Percentiles rank a stretch among this genome's conserved stretches.
phyloP scores from a whole-genome alignment of 768 basidiomycete species.

The Pseudohyphozyma bogoriensis region DNA sequence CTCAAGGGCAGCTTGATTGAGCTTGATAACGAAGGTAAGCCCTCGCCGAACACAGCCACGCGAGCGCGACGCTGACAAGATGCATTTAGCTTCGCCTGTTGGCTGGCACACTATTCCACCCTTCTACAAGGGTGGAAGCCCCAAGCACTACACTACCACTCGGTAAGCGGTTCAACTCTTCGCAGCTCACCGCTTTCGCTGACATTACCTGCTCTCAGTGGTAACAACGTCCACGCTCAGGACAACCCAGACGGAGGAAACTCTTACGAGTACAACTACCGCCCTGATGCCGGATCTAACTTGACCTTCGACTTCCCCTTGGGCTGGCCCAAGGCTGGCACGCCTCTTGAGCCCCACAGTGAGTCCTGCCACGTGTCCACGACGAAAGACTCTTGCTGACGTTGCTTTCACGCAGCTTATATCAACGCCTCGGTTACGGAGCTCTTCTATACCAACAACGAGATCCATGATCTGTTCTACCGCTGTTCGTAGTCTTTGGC shows the following conservation, averaged over 20 bases:
- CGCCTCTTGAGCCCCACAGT: conserved; percentile 39
- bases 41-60: conserved; percentile 17
- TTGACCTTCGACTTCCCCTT: conserved; percentile 65
- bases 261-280: conserved; percentile 58
- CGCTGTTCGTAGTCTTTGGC: conserved; percentile 39
- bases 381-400: conserved; percentile 40
- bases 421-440: conserved; percentile 70
- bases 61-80: conserved; percentile 28
- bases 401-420: conserved; percentile 63
- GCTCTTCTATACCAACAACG: conserved; percentile 41
- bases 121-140: conserved; percentile 24
- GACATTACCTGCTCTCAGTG: conserved; percentile 10
- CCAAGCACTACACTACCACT: conserved; percentile 54
- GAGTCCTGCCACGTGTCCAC: neutral
- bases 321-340: conserved; percentile 50
- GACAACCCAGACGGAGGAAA: conserved; percentile 80
- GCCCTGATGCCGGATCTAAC: conserved; percentile 55
- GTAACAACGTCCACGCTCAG: conserved; percentile 70
- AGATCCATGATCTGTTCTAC: conserved; percentile 40
- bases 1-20: conserved; percentile 22
- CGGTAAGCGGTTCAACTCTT: conserved; percentile 54
- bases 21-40: conserved; percentile 58
- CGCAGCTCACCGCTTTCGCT: neutral
- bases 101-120: conserved; percentile 87
- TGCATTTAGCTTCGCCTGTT: conserved; percentile 43